Conservation (phyloP, 2,329 filamentous ascomycete genomes). For the Reticulascus tulasneorum region DNA sequence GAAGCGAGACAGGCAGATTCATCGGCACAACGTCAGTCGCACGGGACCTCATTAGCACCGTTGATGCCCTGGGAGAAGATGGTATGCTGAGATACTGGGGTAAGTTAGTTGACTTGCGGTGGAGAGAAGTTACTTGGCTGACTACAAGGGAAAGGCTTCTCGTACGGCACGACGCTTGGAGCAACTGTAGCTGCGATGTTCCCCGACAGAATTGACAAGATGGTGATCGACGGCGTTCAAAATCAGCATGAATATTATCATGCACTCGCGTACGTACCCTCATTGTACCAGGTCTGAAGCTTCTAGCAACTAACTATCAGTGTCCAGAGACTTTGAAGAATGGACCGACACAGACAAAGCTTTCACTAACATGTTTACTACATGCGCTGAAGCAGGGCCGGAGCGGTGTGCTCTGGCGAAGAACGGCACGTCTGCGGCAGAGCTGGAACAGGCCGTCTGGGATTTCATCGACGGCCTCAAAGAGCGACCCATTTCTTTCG, state of each 20-base stretch:
- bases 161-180: slow-evolving; percentile 34
- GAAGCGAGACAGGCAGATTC: slow-evolving; percentile 24
- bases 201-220: slow-evolving; percentile 26
- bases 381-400: slow-evolving; percentile 17
- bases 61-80: slow-evolving; percentile 34
- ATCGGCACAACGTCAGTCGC: slow-evolving; percentile 40
- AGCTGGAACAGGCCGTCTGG: slow-evolving; percentile 20
- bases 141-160: slow-evolving; percentile 23
- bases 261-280: neutral
- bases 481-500: slow-evolving; percentile 17
- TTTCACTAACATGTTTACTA: slow-evolving; percentile 19
- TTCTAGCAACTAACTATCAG: neutral
- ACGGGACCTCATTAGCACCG: slow-evolving; percentile 38
- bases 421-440: slow-evolving; percentile 10
- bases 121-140: too few species aligned
- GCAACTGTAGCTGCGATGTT: slow-evolving; percentile 36
- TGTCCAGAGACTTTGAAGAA: slow-evolving; percentile 18
- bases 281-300: neutral
- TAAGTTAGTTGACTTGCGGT: slow-evolving; percentile 8
- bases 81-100: slow-evolving; percentile 36
- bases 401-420: slow-evolving; percentile 18
- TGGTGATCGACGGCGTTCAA: slow-evolving; percentile 26
- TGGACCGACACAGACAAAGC: slow-evolving; percentile 21
- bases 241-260: slow-evolving; percentile 28
- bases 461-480: slow-evolving; percentile 19